phyloP scores from a whole-genome alignment of 129 eudicot genomes.

The Deinandra increscens region DNA sequence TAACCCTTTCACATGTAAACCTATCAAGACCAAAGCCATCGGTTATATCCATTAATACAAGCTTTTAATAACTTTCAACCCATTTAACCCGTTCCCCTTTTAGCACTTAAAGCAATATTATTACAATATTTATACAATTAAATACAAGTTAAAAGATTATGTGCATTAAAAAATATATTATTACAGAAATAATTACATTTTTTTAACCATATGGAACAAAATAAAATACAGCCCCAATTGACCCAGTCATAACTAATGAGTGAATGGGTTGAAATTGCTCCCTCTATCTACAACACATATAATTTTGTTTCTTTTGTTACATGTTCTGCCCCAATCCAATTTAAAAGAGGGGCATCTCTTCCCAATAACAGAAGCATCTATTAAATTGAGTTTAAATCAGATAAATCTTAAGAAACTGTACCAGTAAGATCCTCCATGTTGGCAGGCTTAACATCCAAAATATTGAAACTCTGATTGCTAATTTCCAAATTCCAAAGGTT shows the following conservation, averaged over 20 bases:
- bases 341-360: constrained; percentile 12
- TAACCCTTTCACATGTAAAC: too few relatives aligned
- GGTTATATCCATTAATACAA: background rate
- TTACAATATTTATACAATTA: background rate
- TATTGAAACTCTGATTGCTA: constrained; percentile 92
- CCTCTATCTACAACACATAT: constrained; percentile 2
- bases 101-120: background rate
- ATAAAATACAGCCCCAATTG: background rate
- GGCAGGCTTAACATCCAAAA: constrained; percentile 92
- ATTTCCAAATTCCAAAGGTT: constrained; percentile 98
- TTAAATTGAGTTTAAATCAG: background rate
- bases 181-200: background rate
- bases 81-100: background rate
- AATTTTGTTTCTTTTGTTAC: background rate
- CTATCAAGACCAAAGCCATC: too few relatives aligned
- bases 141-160: background rate
- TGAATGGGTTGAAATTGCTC: background rate
- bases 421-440: constrained; percentile 97
- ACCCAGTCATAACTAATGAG: background rate
- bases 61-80: background rate
- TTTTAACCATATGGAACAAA: background rate
- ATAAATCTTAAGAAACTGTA: constrained; percentile 27
- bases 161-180: background rate
- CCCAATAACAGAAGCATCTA: background rate
- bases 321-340: constrained; percentile 1